Evolutionary conservation across 2,329 filamentous ascomycete genomes (phyloP).

Genomic region (Microdochium trichocladiopsis): DNA sequence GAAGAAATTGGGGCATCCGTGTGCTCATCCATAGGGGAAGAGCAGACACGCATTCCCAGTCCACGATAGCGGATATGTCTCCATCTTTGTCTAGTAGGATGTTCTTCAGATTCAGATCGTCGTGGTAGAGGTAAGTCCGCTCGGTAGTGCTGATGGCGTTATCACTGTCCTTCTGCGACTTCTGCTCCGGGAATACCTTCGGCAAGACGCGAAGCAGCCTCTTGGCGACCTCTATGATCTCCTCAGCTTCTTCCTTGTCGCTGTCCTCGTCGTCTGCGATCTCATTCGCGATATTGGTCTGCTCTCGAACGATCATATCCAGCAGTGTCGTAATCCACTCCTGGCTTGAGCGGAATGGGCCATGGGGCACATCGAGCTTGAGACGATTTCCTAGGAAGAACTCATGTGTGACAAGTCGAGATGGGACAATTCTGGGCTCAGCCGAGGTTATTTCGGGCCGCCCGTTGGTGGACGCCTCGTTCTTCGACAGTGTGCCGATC

Average conservation of each 20-base stretch:
- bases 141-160: conserved; percentile 8
- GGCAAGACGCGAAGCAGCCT: conserved; percentile 21
- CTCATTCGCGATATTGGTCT: conserved; percentile 11
- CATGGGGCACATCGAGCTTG: conserved; percentile 23
- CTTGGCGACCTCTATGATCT: conserved; percentile 11
- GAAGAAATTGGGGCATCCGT: conserved; percentile 8
- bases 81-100: conserved; percentile 30
- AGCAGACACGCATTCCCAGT: conserved; percentile 35
- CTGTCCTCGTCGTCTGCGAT: neutral
- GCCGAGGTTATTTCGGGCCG: neutral
- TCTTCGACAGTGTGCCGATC: neutral
- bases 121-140: conserved; percentile 24
- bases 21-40: conserved; percentile 29
- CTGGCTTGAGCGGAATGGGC: conserved; percentile 27
- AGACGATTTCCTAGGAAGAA: conserved; percentile 25
- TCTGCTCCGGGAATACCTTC: conserved; percentile 19
- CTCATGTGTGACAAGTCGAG: conserved; percentile 19
- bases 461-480: no score
- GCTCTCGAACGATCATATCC: conserved; percentile 19
- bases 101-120: conserved; percentile 29
- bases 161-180: neutral
- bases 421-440: conserved; percentile 4
- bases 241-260: conserved; percentile 19
- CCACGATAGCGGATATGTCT: conserved; percentile 26
- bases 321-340: conserved; percentile 27